Percentiles rank a stretch among this genome's conserved stretches.
Conservation (phyloP, 1,139 yeast genomes). For the Candida dubliniensis region DNA sequence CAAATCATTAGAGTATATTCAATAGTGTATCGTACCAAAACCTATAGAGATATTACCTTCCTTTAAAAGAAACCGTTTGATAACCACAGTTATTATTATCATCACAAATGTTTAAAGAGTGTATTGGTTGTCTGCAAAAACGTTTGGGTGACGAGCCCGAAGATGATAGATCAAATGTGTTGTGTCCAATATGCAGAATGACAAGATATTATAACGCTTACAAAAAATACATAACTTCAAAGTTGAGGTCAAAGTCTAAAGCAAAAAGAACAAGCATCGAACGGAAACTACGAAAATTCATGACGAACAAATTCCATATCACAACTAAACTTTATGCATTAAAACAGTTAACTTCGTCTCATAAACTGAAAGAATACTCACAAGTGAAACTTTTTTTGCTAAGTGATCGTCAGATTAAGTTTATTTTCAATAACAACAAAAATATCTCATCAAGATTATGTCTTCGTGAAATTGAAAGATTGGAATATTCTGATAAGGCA, state of each 20-base stretch:
- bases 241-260: background rate
- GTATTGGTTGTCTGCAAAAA: slow-evolving; percentile 4
- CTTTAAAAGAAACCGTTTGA: background rate
- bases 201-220: background rate
- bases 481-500: background rate
- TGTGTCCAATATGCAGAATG: slow-evolving; percentile 5
- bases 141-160: slow-evolving; percentile 2
- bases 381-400: background rate
- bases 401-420: background rate
- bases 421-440: background rate
- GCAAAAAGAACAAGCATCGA: background rate
- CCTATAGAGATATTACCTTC: too few relatives aligned
- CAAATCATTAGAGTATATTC: too few relatives aligned
- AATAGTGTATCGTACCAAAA: too few relatives aligned
- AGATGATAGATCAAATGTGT: background rate
- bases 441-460: background rate
- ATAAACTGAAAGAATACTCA: background rate
- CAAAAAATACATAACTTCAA: background rate
- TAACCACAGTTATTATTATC: background rate
- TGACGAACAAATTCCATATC: background rate
- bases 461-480: background rate
- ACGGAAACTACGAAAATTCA: background rate
- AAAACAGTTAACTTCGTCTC: slow-evolving; percentile 1
- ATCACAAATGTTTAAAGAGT: slow-evolving; percentile 3
- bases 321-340: background rate